Percentiles rank a stretch among this genome's conserved stretches.
These are phyloP conservation scores for Talaromyces atroroseus DNA, from an alignment of 2,329 filamentous ascomycete genomes.

Conservation along the genomic window DNA sequence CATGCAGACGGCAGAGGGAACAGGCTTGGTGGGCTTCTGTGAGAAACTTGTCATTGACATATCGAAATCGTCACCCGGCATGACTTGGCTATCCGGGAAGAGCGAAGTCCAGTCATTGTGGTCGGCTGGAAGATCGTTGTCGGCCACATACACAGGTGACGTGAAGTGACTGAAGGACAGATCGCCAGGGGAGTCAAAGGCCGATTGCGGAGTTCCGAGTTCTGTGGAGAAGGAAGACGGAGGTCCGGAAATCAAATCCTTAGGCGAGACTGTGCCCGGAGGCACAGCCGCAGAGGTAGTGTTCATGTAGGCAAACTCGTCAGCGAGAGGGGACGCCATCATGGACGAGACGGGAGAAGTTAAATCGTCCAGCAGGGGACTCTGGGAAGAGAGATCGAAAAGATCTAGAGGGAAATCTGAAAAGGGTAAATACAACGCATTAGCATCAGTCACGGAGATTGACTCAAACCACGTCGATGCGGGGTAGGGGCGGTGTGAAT, in stretches of 20 bases:
- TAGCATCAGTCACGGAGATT: constrained; percentile 1
- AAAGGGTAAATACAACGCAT: neutral
- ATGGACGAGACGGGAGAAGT: constrained; percentile 21
- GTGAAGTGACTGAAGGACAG: constrained; percentile 62
- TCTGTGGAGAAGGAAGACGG: constrained; percentile 78
- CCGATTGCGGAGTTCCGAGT: constrained; percentile 67
- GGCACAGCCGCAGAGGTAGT: constrained; percentile 28
- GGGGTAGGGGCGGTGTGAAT: constrained; percentile 24
- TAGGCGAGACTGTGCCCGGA: constrained; percentile 70
- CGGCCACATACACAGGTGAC: constrained; percentile 67
- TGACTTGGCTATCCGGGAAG: constrained; percentile 26
- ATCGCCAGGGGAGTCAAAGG: constrained; percentile 63
- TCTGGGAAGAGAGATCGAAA: constrained; percentile 11
- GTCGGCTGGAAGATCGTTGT: constrained; percentile 49
- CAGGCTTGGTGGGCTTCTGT: constrained; percentile 1
- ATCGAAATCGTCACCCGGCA: constrained; percentile 27
- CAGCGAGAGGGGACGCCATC: constrained; percentile 17
- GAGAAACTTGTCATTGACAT: constrained; percentile 23
- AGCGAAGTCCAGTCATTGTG: constrained; percentile 66
- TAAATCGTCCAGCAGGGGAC: constrained; percentile 11
- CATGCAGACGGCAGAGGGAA: neutral
- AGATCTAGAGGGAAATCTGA: constrained; percentile 13
- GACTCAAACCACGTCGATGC: constrained; percentile 19
- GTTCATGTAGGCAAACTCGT: constrained; percentile 31
- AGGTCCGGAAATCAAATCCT: constrained; percentile 75